phyloP scores from a whole-genome alignment of 768 basidiomycete species.

The Termitomyces sp. region DNA sequence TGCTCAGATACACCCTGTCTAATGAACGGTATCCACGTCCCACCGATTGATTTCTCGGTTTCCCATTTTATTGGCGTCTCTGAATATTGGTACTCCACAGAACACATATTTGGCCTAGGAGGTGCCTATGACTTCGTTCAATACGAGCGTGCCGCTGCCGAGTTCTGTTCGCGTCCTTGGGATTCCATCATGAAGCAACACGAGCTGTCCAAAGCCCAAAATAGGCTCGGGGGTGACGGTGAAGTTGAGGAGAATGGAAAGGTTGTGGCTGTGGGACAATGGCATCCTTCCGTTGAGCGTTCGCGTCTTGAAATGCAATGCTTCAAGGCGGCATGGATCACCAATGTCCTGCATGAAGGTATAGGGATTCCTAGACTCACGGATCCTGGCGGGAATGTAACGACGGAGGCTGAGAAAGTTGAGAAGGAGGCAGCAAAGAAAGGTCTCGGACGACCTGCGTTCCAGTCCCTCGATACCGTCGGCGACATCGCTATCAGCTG shows the following conservation, averaged over 20 bases:
- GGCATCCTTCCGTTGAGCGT: slow-evolving; percentile 74
- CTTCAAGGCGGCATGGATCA: slow-evolving; percentile 99
- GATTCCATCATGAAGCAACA: slow-evolving; percentile 66
- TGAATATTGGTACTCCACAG: slow-evolving; percentile 99
- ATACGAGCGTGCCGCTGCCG: slow-evolving; percentile 88
- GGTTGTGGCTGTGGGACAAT: slow-evolving; percentile 59
- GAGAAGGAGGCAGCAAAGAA: slow-evolving; percentile 75
- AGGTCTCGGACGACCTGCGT: slow-evolving; percentile 76
- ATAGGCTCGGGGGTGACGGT: slow-evolving; percentile 56
- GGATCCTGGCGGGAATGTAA: slow-evolving; percentile 76
- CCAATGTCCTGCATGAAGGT: slow-evolving; percentile 93
- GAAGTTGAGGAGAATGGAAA: slow-evolving; percentile 57
- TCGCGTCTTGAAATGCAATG: slow-evolving; percentile 94
- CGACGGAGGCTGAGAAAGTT: slow-evolving; percentile 66
- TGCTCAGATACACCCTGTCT: slow-evolving; percentile 85
- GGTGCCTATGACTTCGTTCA: slow-evolving; percentile 95
- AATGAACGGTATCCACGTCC: slow-evolving; percentile 92
- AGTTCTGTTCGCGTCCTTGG: slow-evolving; percentile 85
- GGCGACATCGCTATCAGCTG: slow-evolving; percentile 93
- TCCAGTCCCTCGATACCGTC: slow-evolving; percentile 91
- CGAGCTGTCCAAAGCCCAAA: slow-evolving; percentile 41
- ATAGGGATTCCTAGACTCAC: slow-evolving; percentile 91
- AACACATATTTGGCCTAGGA: slow-evolving; percentile 92
- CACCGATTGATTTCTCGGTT: slow-evolving; percentile 88
- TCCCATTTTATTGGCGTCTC: slow-evolving; percentile 96